Base-by-base conservation (phyloP, 345 rosid genomes). In the Eucalyptus coolabah region DNA sequence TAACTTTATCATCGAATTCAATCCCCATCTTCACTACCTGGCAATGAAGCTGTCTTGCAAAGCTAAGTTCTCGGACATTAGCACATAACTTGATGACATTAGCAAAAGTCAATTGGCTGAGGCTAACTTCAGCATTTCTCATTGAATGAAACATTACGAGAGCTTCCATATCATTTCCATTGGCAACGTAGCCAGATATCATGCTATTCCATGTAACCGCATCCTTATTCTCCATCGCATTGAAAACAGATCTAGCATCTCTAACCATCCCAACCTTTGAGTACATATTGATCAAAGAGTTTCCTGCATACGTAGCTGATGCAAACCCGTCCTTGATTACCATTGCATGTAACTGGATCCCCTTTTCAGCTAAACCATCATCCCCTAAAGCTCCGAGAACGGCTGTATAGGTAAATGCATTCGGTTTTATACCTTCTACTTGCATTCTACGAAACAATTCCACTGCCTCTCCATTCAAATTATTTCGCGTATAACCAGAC, bases 201-300 rank as follows among this genome's bases (percentile, higher is more conserved):
- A 96, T 94, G 90, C 95, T 93, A 69, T 97, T 96, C 99, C 99
- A 97, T 37, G 96, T 93, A 69, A 97, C 94, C 2, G 91, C 93
- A 91, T 93, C 92, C 94, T 94, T 95, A 86, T 92, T 91, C 24
- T 86, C 91, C 91, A 93, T 92, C n/a, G 86, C 83, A 82, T 95
- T 95, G 87, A 97, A 96, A 89, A 97, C 91, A 88, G 92, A 89
- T 88, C 94, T 93, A 59, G 97, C 98, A 86, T 93, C 92, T 90
- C 89, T 63, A 91, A 94, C 89, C 92, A 91, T 92, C 88, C 97
- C 94, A 9, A 93, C 94, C 82, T 95, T 95, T 42, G 94, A 90
- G 92, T 97, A 96, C 92, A 96, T 90, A 88, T 90, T 95, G 72
- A 97, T 95, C 95, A 96, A 90, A 88, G 98, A 91, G 92, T 97